Conservation (phyloP, 2,329 filamentous ascomycete genomes). For the Colletotrichum spinosum region DNA sequence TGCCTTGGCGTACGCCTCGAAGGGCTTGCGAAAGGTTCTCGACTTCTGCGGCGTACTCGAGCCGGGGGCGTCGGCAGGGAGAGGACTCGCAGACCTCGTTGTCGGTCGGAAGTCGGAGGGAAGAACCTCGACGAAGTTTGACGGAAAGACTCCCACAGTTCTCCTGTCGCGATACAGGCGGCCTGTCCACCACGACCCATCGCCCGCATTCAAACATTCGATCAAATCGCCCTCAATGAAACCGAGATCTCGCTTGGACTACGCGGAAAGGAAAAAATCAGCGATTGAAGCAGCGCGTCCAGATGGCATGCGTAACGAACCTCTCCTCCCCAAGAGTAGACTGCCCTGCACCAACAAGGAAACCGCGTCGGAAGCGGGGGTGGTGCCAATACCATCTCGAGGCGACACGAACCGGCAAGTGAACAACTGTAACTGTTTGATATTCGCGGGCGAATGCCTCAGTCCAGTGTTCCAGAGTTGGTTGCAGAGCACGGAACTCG, state of each 20-base stretch:
- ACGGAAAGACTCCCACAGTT: constrained; percentile 93
- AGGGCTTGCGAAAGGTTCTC: constrained; percentile 74
- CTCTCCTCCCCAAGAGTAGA: constrained; percentile 96
- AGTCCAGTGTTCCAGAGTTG: constrained; percentile 23
- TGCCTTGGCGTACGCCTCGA: constrained; percentile 74
- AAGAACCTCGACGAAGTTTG: constrained; percentile 95
- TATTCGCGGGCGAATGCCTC: constrained; percentile 1
- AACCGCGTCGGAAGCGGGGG: constrained; percentile 79
- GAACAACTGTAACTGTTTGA: neutral
- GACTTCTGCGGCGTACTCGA: constrained; percentile 69
- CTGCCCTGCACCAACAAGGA: constrained; percentile 90
- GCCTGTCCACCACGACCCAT: constrained; percentile 99
- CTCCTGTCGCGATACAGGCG: constrained; percentile 89
- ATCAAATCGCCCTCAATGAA: constrained; percentile 98
- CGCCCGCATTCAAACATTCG: constrained; percentile 96
- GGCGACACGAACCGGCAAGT: constrained; percentile 2
- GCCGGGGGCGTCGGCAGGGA: constrained; percentile 67
- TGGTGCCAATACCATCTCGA: constrained; percentile 65
- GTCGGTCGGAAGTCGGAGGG: constrained; percentile 86
- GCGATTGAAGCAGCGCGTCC: constrained; percentile 17
- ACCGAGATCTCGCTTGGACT: constrained; percentile 92
- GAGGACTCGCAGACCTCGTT: constrained; percentile 68
- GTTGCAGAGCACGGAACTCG: constrained; percentile 21
- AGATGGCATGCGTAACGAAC: constrained; percentile 49
- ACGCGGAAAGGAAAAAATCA: constrained; percentile 39